Evolutionary conservation across 2,329 filamentous ascomycete species (phyloP).

Genomic region (Blastomyces gilchristii): DNA sequence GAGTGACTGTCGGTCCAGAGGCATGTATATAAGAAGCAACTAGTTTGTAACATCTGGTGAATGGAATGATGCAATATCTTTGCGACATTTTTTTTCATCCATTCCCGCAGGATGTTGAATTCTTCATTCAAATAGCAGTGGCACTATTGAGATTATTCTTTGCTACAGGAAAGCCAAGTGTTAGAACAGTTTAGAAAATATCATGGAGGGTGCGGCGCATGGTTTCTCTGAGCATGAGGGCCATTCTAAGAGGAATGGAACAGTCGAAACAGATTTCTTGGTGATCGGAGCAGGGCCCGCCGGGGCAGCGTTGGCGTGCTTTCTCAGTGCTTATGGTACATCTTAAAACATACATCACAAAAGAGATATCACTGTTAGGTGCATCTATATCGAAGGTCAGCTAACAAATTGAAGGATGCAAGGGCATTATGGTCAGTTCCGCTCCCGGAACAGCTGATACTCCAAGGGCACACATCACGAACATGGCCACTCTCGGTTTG

Average conservation of each 20-base stretch:
- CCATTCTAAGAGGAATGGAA: not conserved
- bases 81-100: not conserved
- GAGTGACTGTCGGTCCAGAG: not conserved
- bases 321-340: conserved; percentile 41
- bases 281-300: conserved; percentile 46
- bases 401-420: conserved; percentile 29
- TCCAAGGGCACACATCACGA: conserved; percentile 52
- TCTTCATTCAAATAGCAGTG: not conserved
- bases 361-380: not conserved
- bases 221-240: not conserved
- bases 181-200: not conserved
- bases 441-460: conserved; percentile 45
- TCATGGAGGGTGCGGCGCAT: not conserved
- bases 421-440: conserved; percentile 45
- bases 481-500: conserved; percentile 42
- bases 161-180: not conserved
- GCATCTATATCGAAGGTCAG: not conserved
- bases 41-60: not conserved
- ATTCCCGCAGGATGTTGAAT: not conserved
- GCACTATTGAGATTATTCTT: not conserved
- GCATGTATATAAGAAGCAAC: not conserved
- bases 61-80: not conserved
- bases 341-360: not conserved
- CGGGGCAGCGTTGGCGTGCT: conserved; percentile 46
- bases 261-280: conserved; percentile 38